Conservation (phyloP, 2,329 filamentous ascomycete species). For the Graphilbum fragrans region DNA sequence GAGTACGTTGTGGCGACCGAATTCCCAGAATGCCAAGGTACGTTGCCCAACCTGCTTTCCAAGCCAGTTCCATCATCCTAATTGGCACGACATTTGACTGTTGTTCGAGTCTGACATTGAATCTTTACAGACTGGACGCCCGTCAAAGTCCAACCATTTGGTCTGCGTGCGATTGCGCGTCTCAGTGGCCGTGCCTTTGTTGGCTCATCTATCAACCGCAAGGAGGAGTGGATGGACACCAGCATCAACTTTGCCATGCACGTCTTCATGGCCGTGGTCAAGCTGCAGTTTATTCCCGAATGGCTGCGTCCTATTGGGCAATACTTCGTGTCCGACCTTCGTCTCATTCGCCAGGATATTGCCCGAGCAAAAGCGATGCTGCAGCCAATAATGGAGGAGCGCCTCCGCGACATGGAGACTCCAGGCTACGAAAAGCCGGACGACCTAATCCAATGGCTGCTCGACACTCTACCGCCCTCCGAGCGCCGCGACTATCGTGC, state of each 20-base stretch:
- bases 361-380: conserved; percentile 29
- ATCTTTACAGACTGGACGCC: conserved; percentile 43
- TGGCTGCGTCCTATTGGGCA: conserved; percentile 35
- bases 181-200: conserved; percentile 42
- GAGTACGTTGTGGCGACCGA: conserved; percentile 32
- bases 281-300: conserved; percentile 38
- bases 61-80: background rate
- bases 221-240: conserved; percentile 40
- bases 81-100: background rate
- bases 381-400: conserved; percentile 31
- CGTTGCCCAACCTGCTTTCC: too few relatives aligned
- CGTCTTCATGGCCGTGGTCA: conserved; percentile 32
- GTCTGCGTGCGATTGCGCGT: conserved; percentile 37
- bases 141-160: conserved; percentile 38
- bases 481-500: conserved; percentile 24
- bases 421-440: conserved; percentile 23
- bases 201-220: conserved; percentile 34
- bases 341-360: conserved; percentile 30
- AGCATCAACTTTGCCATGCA: conserved; percentile 37
- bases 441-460: conserved; percentile 32
- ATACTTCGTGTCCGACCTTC: conserved; percentile 32
- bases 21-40: conserved; percentile 33
- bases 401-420: conserved; percentile 26
- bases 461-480: conserved; percentile 25
- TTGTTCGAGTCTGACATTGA: too few relatives aligned